Conservation (phyloP, 768 basidiomycete species). For the Hericium alpestre region DNA sequence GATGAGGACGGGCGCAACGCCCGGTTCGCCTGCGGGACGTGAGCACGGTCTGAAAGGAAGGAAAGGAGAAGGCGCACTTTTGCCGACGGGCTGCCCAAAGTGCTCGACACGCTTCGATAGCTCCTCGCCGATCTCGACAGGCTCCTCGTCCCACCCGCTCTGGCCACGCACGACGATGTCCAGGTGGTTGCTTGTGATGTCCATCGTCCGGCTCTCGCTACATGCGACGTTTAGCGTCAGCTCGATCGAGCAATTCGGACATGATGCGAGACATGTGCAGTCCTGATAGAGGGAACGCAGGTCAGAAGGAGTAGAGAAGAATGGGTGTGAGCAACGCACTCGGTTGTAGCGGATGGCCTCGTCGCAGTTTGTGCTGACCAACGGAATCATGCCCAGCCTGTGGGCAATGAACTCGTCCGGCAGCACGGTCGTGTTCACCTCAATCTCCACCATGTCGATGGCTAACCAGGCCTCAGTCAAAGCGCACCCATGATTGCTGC, state of each 20-base stretch:
- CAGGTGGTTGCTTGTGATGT: conserved; percentile 79
- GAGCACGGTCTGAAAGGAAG: not conserved
- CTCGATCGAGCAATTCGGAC: conserved; percentile 77
- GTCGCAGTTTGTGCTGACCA: conserved; percentile 80
- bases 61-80: conserved; percentile 40
- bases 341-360: conserved; percentile 76
- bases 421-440: conserved; percentile 82
- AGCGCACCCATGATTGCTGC: not conserved
- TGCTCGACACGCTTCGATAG: conserved; percentile 59
- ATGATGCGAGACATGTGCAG: conserved; percentile 79
- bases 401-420: conserved; percentile 98
- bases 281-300: conserved; percentile 42
- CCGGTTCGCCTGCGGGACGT: conserved; percentile 43
- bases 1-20: conserved; percentile 62
- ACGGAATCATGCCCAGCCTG: conserved; percentile 87
- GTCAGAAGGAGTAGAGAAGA: not conserved
- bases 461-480: conserved; percentile 35
- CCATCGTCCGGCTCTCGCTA: conserved; percentile 58
- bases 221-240: conserved; percentile 73
- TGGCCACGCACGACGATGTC: conserved; percentile 38
- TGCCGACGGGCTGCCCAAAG: conserved; percentile 80
- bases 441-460: conserved; percentile 93
- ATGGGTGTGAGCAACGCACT: conserved; percentile 28
- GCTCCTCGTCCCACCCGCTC: conserved; percentile 22
- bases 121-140: conserved; percentile 52